Base-by-base conservation (phyloP, 2,329 filamentous ascomycete species). In the Trichoderma atrobrunneum region DNA sequence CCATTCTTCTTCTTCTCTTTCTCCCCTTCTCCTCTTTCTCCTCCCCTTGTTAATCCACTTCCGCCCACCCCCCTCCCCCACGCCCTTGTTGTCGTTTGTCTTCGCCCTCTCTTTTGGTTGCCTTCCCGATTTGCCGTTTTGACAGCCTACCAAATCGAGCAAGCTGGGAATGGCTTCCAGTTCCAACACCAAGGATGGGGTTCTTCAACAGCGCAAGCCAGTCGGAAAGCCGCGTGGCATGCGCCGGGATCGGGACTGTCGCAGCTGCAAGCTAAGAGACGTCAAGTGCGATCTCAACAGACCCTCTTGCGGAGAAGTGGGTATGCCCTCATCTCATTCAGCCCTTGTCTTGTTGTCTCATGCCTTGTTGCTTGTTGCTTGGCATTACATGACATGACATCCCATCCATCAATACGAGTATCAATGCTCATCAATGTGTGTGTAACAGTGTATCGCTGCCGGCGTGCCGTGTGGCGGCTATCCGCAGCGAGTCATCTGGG, bases 401-500 rank as follows among this genome's bases (percentile, higher is more conserved):
- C 34, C 24, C 34, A 36, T 36, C 34, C 34, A 16, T 36, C 34
- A 36, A 36, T 16, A 16, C 34, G 34, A 16, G 34, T 16, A 24
- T 24, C 28, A 36, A 68, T 51, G 64, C 61, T 72, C 73, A 70
- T 21, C 28, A 28, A 28, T 62, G 48, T 21, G 3, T 54, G 48
- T 54, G 57, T 70, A 26, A 14, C 76, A 77, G 5, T 78, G 77
- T 63, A 73, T 76, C n/a, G 70, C 79, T 63, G 77, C 78, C 3
- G 78, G 77, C 1, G 48, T 80, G 10, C 21, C 70, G 1, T 81
- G 80, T 56, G 78, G 77, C 43, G 79, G 77, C 5, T 81, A 81
- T 59, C 76, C 78, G 14, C 77, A 78, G 72, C 73, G 79, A 16
- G 76, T 81, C 18, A 75, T 80, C 1, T 81, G 80, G 79, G 72